phyloP scores from a whole-genome alignment of 148 eudicot genomes.

The Silene uniflora region DNA sequence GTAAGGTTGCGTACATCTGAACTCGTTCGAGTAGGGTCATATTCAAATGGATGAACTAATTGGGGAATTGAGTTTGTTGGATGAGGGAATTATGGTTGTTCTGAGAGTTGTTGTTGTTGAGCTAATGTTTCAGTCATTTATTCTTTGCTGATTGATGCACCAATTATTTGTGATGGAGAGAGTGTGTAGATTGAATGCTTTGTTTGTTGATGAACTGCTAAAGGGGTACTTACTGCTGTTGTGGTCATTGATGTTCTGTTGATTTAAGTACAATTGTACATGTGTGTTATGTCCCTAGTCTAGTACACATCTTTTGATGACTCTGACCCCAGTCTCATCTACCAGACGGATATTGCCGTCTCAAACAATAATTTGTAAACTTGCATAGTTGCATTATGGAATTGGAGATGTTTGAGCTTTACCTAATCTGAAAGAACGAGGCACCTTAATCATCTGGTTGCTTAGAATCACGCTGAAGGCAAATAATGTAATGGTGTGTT shows the following conservation, averaged over 20 bases:
- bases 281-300: too few relatives aligned
- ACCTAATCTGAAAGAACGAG: conserved; percentile 5
- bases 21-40: background rate
- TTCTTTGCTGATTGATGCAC: background rate
- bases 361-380: too few relatives aligned
- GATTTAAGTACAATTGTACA: conserved; percentile 6
- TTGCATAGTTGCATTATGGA: too few relatives aligned
- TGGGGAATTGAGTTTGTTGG: conserved; percentile 3
- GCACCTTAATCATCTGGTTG: background rate
- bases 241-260: conserved; percentile 10
- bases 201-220: background rate
- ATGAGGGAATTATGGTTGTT: too few relatives aligned
- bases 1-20: background rate
- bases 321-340: background rate
- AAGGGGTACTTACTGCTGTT: background rate
- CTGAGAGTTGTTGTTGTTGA: background rate
- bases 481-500: background rate
- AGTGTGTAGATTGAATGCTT: background rate
- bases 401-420: background rate
- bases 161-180: background rate
- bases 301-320: background rate
- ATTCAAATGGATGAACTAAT: conserved; percentile 12
- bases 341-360: too few relatives aligned
- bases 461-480: conserved; percentile 1
- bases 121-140: background rate